Conservation (phyloP, 768 basidiomycete genomes). For the Phylloporus arenicola region DNA sequence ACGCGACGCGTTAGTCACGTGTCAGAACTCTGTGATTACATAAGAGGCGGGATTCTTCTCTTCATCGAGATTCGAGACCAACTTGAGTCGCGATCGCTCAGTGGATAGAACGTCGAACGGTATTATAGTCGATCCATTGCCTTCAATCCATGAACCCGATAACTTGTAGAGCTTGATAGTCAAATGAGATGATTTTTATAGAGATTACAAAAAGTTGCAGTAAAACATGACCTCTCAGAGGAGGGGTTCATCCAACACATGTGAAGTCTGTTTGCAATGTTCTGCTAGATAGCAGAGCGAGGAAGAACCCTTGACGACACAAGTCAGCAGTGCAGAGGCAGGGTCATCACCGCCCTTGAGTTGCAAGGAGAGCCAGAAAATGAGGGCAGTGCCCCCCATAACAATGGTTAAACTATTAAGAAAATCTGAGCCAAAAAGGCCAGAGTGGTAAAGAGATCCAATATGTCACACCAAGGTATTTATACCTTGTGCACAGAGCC, state of each 20-base stretch:
- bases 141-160: no score
- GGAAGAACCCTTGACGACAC: constrained; percentile 8
- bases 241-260: background rate
- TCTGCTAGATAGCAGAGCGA: background rate
- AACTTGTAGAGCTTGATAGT: no score
- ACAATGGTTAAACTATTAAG: constrained; percentile 58
- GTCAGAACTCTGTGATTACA: background rate
- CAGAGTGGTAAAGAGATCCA: constrained; percentile 26
- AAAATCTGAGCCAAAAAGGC: constrained; percentile 71
- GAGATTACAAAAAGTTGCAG: no score
- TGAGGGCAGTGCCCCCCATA: constrained; percentile 50
- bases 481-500: no score
- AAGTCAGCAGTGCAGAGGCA: constrained; percentile 5
- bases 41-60: background rate
- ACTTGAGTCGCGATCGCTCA: no score
- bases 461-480: background rate
- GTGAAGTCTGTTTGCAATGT: background rate
- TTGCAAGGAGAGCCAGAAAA: constrained; percentile 33
- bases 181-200: no score
- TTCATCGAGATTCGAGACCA: no score
- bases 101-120: no score
- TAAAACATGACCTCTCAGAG: no score
- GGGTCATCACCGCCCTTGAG: constrained; percentile 8
- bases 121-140: no score
- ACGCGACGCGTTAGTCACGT: constrained; percentile 33